Conservation (phyloP, 2,329 filamentous ascomycete genomes). For the Beauveria sp. region DNA sequence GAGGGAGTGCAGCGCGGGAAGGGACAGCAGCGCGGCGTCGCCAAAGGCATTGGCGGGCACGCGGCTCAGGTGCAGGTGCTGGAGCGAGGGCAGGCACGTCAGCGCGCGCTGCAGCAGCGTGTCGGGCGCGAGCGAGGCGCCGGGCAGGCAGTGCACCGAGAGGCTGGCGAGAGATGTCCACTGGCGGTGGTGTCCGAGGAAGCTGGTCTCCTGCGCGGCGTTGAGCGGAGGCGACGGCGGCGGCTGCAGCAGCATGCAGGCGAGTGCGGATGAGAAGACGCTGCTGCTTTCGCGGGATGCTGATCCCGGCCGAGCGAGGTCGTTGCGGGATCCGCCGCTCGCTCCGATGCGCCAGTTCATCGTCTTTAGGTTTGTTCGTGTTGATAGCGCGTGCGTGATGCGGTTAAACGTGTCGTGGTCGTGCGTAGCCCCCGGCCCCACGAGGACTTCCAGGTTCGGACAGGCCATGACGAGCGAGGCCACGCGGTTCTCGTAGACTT, state of each 20-base stretch:
- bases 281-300: too few species aligned
- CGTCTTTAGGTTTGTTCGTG: slow-evolving; percentile 45
- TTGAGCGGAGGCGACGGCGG: slow-evolving; percentile 14
- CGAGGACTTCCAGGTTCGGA: slow-evolving; percentile 53
- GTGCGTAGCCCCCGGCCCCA: slow-evolving; percentile 46
- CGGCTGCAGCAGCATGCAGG: slow-evolving; percentile 21
- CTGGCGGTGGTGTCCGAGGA: slow-evolving; percentile 43
- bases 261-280: slow-evolving; percentile 21
- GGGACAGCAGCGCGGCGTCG: slow-evolving; percentile 44
- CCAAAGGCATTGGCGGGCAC: slow-evolving; percentile 49
- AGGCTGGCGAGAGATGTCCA: slow-evolving; percentile 50
- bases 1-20: slow-evolving; percentile 48
- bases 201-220: slow-evolving; percentile 31
- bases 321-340: slow-evolving; percentile 17
- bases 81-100: slow-evolving; percentile 43
- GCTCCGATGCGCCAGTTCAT: slow-evolving; percentile 52
- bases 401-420: slow-evolving; percentile 46
- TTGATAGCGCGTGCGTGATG: slow-evolving; percentile 52
- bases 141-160: slow-evolving; percentile 50
- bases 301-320: slow-evolving; percentile 12
- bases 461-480: slow-evolving; percentile 57
- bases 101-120: slow-evolving; percentile 44
- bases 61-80: slow-evolving; percentile 51
- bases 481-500: slow-evolving; percentile 45
- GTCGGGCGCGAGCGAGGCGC: slow-evolving; percentile 45